A percentile compares a stretch with the other conserved stretches of the same genome.
Conservation (phyloP, 2,329 filamentous ascomycete species). For the Neofusicoccum umdonicola region DNA sequence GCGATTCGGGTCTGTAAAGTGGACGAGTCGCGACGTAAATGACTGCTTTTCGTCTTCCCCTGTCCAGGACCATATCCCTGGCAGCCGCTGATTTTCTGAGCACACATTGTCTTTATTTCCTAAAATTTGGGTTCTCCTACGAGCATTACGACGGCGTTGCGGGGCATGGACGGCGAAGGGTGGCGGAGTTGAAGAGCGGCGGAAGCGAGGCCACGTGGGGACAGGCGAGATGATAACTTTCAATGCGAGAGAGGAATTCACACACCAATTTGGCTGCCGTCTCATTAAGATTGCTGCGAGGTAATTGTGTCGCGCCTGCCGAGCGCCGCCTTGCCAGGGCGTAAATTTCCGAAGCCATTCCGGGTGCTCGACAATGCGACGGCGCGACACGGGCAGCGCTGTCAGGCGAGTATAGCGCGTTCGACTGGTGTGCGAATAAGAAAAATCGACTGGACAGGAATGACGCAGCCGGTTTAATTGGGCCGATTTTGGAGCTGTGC, state of each 20-base stretch:
- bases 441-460: not conserved
- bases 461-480: not conserved
- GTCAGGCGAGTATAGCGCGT: not conserved
- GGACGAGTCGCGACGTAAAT: too few species aligned
- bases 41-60: not conserved
- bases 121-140: not conserved
- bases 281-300: not conserved
- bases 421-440: not conserved
- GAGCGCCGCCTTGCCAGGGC: not conserved
- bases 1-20: slow-evolving; percentile 14
- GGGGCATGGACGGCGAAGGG: not conserved
- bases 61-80: not conserved
- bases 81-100: not conserved
- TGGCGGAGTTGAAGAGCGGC: too few species aligned
- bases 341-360: not conserved
- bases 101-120: not conserved
- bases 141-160: not conserved
- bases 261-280: not conserved
- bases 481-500: not conserved
- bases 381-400: too few species aligned
- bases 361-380: not conserved
- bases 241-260: not conserved
- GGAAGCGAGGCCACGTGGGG: not conserved
- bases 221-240: not conserved
- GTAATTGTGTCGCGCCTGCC: not conserved